These are phyloP conservation scores for Cyberlindnera euphorbiiphila DNA, from an alignment of 805 yeast genomes.

Conservation along the genomic window DNA sequence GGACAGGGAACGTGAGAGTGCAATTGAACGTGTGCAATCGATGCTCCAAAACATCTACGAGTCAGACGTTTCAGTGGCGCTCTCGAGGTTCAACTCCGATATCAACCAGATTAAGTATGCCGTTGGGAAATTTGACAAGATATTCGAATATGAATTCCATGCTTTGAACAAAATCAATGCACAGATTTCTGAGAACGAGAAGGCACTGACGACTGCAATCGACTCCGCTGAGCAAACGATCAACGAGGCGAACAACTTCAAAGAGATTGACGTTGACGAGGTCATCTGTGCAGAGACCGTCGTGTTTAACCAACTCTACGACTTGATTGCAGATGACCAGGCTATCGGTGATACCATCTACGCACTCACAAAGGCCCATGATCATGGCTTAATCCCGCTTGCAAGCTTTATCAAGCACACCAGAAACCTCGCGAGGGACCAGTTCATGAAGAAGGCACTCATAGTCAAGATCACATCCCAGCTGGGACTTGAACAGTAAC, in stretches of 20 bases:
- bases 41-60: conserved; percentile 25
- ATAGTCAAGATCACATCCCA: conserved; percentile 36
- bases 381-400: conserved; percentile 41
- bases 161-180: conserved; percentile 26
- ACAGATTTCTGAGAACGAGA: conserved; percentile 29
- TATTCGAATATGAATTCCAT: conserved; percentile 33
- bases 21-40: conserved; percentile 16
- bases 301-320: conserved; percentile 59
- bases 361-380: conserved; percentile 53
- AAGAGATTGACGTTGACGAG: conserved; percentile 38
- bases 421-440: conserved; percentile 59
- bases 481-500: conserved; percentile 10
- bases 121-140: conserved; percentile 33
- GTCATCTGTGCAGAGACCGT: conserved; percentile 47
- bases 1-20: conserved; percentile 10
- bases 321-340: conserved; percentile 57
- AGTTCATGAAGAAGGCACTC: conserved; percentile 50
- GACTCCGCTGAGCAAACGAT: conserved; percentile 29
- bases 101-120: conserved; percentile 30
- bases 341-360: conserved; percentile 69
- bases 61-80: conserved; percentile 23
- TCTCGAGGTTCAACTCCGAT: conserved; percentile 22
- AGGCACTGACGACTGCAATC: conserved; percentile 29
- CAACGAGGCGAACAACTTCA: conserved; percentile 29
- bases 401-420: conserved; percentile 37